Base-by-base conservation (phyloP, 2,329 filamentous ascomycete genomes). In the Ophiostoma pallidulum region DNA sequence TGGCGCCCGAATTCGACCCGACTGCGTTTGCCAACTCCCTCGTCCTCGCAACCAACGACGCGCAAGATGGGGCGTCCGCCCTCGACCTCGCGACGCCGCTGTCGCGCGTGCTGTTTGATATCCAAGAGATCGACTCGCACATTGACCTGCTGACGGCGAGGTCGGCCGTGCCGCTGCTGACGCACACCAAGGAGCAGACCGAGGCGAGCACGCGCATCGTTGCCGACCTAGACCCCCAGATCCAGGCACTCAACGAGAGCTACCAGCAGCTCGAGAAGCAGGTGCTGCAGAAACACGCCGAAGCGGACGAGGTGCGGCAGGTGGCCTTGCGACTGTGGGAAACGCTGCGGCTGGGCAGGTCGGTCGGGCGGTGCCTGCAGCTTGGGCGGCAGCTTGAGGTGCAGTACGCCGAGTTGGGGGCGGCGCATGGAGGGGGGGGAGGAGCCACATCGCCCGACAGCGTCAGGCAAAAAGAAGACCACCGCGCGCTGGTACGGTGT, bases 101-200 rank as follows among this genome's bases (percentile, higher is more conserved):
- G 41, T 95, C 90, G 5, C 81, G 88, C 47, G 90, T 96, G 5
- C 80, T 97, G 7, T 98, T 98, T 66, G 92, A 98, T 66, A 83
- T 92, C 3, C 92, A 97, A 62, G 92, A 97, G 66, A 84, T 98
- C 55, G 91, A 97, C 66, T 94, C 90, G 0, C 89, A 94, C 62
- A 95, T 98, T 54, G 88, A 98, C 64, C 77, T 79, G 4, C 75
- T 97, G 35, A 94, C 91, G 6, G 92, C 89, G 3, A 82, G 85
- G 53, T 86, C 83, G 24, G 89, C 92, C 3, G 69, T 91, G 0
- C 86, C 89, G 0, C 73, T 98, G 24, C 75, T 98, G 18, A 71
- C 80, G 26, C 77, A 96, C 64, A 94, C 90, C 3, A 74, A 80
- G 51, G 70, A 78, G 37, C 86, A 92, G 63, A 85, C 81, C 13